Evolutionary conservation across 352 stramenopile genomes (phyloP).

Genomic region (Pythium grandisporangium): DNA sequence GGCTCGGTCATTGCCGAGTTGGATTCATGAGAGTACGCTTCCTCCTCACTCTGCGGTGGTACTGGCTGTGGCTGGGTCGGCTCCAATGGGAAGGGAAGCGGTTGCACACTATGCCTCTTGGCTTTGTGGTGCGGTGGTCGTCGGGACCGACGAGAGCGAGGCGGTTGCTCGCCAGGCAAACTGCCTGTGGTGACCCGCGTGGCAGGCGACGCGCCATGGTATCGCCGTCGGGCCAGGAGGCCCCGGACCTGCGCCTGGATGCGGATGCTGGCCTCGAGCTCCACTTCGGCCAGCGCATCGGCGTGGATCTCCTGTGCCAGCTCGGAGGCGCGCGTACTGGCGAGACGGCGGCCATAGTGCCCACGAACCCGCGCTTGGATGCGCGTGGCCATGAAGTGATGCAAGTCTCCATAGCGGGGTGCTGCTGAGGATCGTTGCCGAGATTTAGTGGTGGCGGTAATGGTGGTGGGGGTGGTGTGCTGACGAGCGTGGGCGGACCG

Average conservation of each 20-base stretch:
- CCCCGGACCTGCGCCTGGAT: constrained; percentile 36
- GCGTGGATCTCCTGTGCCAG: constrained; percentile 26
- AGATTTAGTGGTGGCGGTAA: no score
- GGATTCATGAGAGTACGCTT: no score
- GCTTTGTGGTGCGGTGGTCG: no score
- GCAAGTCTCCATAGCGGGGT: constrained; percentile 3
- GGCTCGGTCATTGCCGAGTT: no score
- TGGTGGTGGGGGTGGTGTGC: no score
- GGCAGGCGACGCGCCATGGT: constrained; percentile 1
- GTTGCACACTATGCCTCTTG: no score
- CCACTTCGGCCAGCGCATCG: constrained; percentile 27
- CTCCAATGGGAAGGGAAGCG: no score
- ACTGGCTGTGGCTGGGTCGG: no score
- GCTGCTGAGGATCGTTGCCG: no score
- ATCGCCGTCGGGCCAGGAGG: constrained; percentile 11
- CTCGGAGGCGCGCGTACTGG: constrained; percentile 7
- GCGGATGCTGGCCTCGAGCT: constrained; percentile 12
- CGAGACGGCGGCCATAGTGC: constrained; percentile 13
- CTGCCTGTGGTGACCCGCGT: constrained; percentile 4
- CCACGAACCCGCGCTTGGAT: constrained; percentile 33
- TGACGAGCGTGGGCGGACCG: no score
- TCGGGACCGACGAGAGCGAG: constrained; percentile 3
- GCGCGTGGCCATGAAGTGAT: constrained; percentile 20
- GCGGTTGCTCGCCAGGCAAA: no score
- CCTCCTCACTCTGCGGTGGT: no score